Evolutionary conservation across 768 basidiomycete species (phyloP), one percentile per base, ranked within the genome.

Genomic region (Obba rivulosa): DNA sequence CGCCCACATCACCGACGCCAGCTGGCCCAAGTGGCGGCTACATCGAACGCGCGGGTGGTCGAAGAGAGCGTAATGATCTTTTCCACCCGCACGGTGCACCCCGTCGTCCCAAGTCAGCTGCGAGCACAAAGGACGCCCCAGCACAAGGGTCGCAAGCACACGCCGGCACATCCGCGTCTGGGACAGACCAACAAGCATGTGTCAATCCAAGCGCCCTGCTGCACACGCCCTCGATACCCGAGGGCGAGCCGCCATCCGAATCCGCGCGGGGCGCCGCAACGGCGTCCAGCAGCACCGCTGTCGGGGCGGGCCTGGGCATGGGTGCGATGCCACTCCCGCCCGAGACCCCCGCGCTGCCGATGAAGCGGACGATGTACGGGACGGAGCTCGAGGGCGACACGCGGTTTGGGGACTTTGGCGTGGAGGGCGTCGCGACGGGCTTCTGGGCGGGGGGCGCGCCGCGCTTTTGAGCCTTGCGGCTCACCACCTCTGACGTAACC

Each of bases 341-440:
- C 11, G 75, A 76, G 16, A 70, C 69, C 16, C 75, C 75, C 14
- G 70, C 63, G 14, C 71, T 71, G 21, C 70, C 74, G 3, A 72
- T 76, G 54, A 79, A 77, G 59, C 77, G 81, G 50, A 90, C 87
- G 4, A 86, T 90, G 82, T 90, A 88, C 62, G 87, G 87, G 8
- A 90, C 87, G 0, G 87, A 90, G 65, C 66, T 88, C 37, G 87
- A 87, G n/a, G 71, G 70, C 25, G 87, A 90, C 59, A 83, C 83
- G n/a, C 78, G 87, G 43, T 91, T 91, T 60, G 87, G 87, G 4
- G 87, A 90, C 66, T 90, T 89, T 61, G 87, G 87, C 34, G 72
- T 87, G 21, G 83, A 87, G 59, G 83, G 87, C 11, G 79, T 88
- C 48, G 83, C 83, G n/a, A 76, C 76, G 41, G 77, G 78, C 5